phyloP scores from a whole-genome alignment of 805 yeast species.

The Zygosaccharomyces bailii region DNA sequence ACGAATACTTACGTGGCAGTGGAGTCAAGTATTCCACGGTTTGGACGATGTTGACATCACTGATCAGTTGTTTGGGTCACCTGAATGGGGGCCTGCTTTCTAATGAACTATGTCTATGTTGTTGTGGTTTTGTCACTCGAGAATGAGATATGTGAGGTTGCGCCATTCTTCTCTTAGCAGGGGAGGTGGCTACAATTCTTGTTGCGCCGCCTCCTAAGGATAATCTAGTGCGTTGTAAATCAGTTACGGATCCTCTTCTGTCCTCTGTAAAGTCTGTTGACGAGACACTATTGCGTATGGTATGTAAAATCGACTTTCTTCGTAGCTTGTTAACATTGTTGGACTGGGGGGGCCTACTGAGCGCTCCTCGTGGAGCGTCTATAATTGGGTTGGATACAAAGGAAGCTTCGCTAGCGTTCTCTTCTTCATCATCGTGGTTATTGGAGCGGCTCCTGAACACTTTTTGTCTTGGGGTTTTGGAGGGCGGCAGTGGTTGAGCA shows the following conservation, averaged over 20 bases:
- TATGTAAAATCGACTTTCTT: slow-evolving; percentile 35
- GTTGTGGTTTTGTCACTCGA: slow-evolving; percentile 4
- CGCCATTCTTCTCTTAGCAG: slow-evolving; percentile 7
- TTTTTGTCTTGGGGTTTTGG: not conserved
- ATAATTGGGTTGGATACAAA: slow-evolving; percentile 33
- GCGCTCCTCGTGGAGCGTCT: slow-evolving; percentile 4
- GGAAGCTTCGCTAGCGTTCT: slow-evolving; percentile 35
- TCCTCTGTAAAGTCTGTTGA: slow-evolving; percentile 15
- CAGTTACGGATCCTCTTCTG: not conserved
- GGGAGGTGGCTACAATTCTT: slow-evolving; percentile 13
- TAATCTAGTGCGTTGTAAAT: slow-evolving; percentile 9
- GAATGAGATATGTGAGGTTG: slow-evolving; percentile 10
- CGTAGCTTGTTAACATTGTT: slow-evolving; percentile 22
- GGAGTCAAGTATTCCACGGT: too few species aligned
- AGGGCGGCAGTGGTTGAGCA: slow-evolving; percentile 2
- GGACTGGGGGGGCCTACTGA: slow-evolving; percentile 8
- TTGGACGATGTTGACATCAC: too few species aligned
- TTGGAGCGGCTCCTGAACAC: not conserved
- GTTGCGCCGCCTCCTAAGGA: slow-evolving; percentile 21
- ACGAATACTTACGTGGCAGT: too few species aligned
- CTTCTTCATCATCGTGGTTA: slow-evolving; percentile 21
- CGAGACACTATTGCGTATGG: slow-evolving; percentile 31
- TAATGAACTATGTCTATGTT: not conserved
- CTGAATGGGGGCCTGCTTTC: slow-evolving; percentile 30
- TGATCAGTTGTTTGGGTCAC: too few species aligned